Percentiles rank a stretch among this genome's conserved stretches.
Conservation (phyloP, 768 basidiomycete species). For the Panaeolus papilionaceus region DNA sequence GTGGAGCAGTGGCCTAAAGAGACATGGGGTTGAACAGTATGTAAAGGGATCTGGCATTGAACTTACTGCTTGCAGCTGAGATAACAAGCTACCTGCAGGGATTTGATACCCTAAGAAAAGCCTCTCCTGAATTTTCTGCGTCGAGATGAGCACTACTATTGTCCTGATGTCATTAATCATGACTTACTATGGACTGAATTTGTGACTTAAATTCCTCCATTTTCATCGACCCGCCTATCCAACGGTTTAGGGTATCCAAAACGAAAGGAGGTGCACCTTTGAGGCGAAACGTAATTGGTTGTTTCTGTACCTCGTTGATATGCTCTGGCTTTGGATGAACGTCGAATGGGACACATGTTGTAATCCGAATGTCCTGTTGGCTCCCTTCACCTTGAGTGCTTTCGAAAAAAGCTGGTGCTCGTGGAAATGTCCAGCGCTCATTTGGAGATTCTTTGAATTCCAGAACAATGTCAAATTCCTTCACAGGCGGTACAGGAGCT, state of each 20-base stretch:
- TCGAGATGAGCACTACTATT: conserved; percentile 5
- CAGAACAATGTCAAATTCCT: conserved; percentile 75
- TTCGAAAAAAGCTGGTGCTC: conserved; percentile 60
- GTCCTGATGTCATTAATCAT: not conserved
- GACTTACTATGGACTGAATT: conserved; percentile 49
- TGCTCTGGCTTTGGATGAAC: conserved; percentile 22
- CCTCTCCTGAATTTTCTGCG: conserved; percentile 49
- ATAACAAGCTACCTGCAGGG: conserved; percentile 58
- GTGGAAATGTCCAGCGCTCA: conserved; percentile 75
- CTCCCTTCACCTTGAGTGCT: conserved; percentile 29
- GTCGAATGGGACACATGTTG: conserved; percentile 48
- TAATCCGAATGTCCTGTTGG: conserved; percentile 31
- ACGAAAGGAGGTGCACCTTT: conserved; percentile 53
- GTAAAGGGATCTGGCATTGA: conserved; percentile 13
- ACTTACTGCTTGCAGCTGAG: conserved; percentile 65
- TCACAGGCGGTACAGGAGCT: conserved; percentile 39
- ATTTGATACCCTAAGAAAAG: conserved; percentile 65
- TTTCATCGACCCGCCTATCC: conserved; percentile 64
- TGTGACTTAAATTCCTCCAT: conserved; percentile 56
- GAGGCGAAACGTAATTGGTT: conserved; percentile 53
- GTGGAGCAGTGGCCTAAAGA: conserved; percentile 48
- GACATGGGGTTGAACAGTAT: conserved; percentile 20
- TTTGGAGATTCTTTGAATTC: conserved; percentile 69
- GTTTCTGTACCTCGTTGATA: conserved; percentile 9
- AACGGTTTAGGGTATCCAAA: conserved; percentile 65